Conservation (phyloP, 305 asterid genomes). For the Ilex paraguariensis region DNA sequence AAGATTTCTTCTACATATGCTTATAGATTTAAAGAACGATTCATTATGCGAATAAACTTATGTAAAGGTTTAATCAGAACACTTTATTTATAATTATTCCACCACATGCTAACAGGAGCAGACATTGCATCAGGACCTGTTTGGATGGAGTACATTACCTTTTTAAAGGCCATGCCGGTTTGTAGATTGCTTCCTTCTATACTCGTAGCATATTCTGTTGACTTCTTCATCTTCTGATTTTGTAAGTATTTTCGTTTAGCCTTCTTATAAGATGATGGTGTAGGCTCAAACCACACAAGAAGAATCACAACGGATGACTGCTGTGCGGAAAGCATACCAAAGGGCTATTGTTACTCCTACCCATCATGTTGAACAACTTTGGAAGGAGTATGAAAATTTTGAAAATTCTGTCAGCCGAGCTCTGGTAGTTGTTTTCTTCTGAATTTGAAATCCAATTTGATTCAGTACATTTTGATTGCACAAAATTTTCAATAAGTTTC, state of each 20-base stretch:
- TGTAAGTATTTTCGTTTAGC: constrained; percentile 5
- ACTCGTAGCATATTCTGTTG: constrained; percentile 6
- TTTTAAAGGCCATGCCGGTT: constrained; percentile 82
- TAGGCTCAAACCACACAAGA: constrained; percentile 73
- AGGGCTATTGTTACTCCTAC: constrained; percentile 89
- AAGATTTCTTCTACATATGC: too few species aligned
- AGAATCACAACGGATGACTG: constrained; percentile 81
- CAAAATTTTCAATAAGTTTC: not conserved
- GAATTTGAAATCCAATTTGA: constrained; percentile 10
- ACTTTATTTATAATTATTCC: not conserved
- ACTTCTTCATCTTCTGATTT: not conserved
- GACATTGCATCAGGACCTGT: constrained; percentile 90
- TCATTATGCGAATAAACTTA: too few species aligned
- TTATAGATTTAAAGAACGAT: too few species aligned
- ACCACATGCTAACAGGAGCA: constrained; percentile 53
- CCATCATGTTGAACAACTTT: constrained; percentile 85
- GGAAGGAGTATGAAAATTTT: constrained; percentile 97
- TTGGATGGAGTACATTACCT: constrained; percentile 91
- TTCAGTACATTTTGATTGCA: not conserved
- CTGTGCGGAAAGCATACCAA: constrained; percentile 79
- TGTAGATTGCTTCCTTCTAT: constrained; percentile 22
- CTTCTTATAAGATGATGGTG: constrained; percentile 23
- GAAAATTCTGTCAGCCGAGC: constrained; percentile 94
- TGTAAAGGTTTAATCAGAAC: too few species aligned
- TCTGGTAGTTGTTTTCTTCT: constrained; percentile 47